phyloP scores from a whole-genome alignment of 805 yeast species.

The Grigorovia yakushimaensis region DNA sequence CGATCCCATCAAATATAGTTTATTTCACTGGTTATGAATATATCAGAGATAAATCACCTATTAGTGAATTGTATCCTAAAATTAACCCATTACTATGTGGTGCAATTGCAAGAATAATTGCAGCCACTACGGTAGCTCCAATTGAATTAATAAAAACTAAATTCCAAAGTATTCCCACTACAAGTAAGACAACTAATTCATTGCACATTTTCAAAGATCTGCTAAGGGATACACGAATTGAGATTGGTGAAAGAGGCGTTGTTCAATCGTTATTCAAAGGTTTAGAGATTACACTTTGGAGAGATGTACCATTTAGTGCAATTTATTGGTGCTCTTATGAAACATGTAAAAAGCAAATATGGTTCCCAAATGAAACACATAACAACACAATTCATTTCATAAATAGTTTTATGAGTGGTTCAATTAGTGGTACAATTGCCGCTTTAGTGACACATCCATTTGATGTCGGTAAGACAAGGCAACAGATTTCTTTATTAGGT shows the following conservation, averaged over 20 bases:
- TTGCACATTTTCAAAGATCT: conserved; percentile 35
- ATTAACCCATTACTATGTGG: conserved; percentile 81
- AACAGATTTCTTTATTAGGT: conserved; percentile 48
- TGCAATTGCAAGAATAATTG: conserved; percentile 65
- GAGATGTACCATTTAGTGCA: conserved; percentile 96
- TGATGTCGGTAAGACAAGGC: conserved; percentile 92
- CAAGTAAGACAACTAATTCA: conserved; percentile 19
- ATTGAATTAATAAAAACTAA: conserved; percentile 80
- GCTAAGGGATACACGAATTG: conserved; percentile 41
- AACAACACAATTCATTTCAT: conserved; percentile 29
- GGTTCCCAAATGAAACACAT: conserved; percentile 2
- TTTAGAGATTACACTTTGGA: conserved; percentile 78
- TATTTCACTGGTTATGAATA: conserved; percentile 92
- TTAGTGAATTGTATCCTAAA: conserved; percentile 28
- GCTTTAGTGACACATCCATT: conserved; percentile 88
- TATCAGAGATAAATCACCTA: conserved; percentile 63
- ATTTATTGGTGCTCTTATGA: conserved; percentile 91
- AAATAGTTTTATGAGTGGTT: conserved; percentile 71
- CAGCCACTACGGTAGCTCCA: conserved; percentile 83
- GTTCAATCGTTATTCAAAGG: conserved; percentile 68
- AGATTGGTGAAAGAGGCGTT: conserved; percentile 46
- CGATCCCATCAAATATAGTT: conserved; percentile 85
- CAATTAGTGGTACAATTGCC: conserved; percentile 73
- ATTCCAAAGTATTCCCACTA: conserved; percentile 74
- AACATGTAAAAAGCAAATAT: conserved; percentile 28